Conservation (phyloP, 1,284 basidiomycete genomes). For the Xerocomus cyaneibrunnescens region DNA sequence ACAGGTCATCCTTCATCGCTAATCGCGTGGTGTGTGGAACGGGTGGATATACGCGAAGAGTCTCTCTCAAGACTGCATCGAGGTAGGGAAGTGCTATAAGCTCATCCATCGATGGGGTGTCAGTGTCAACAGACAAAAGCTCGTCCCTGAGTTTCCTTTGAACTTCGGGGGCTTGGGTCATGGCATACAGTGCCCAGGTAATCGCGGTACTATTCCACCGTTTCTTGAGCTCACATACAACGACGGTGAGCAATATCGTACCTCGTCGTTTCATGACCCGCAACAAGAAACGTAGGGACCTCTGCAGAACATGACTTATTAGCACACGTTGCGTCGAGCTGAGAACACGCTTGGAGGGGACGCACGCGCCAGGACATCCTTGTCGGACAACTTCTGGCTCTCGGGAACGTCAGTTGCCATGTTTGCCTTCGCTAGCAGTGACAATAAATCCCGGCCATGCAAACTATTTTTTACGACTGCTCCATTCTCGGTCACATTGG, state of each 20-base stretch:
- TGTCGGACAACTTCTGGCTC: slow-evolving; percentile 62
- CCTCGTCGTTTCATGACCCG: slow-evolving; percentile 81
- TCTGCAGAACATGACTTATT: slow-evolving; percentile 24
- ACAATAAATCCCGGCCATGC: slow-evolving; percentile 48
- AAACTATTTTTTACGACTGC: slow-evolving; percentile 32
- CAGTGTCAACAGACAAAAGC: slow-evolving; percentile 46
- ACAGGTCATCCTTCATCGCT: slow-evolving; percentile 50
- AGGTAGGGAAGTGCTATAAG: slow-evolving; percentile 59
- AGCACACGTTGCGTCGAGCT: background rate
- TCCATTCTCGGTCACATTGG: slow-evolving; percentile 18
- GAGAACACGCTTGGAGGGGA: background rate
- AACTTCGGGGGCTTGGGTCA: slow-evolving; percentile 52
- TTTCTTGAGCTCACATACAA: background rate
- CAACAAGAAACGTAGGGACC: slow-evolving; percentile 44
- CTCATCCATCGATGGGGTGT: slow-evolving; percentile 59
- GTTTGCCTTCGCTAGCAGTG: slow-evolving; percentile 61
- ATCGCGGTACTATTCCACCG: slow-evolving; percentile 43
- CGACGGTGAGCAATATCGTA: slow-evolving; percentile 15
- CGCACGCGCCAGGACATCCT: slow-evolving; percentile 73
- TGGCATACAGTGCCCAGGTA: slow-evolving; percentile 63
- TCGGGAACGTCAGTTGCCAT: slow-evolving; percentile 57
- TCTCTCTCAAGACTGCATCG: slow-evolving; percentile 66
- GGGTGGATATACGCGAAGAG: slow-evolving; percentile 62
- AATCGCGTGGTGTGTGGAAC: slow-evolving; percentile 56
- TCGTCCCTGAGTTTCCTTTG: slow-evolving; percentile 74